phyloP scores from a whole-genome alignment of 1,284 basidiomycete species.

The Ganoderma sp. region DNA sequence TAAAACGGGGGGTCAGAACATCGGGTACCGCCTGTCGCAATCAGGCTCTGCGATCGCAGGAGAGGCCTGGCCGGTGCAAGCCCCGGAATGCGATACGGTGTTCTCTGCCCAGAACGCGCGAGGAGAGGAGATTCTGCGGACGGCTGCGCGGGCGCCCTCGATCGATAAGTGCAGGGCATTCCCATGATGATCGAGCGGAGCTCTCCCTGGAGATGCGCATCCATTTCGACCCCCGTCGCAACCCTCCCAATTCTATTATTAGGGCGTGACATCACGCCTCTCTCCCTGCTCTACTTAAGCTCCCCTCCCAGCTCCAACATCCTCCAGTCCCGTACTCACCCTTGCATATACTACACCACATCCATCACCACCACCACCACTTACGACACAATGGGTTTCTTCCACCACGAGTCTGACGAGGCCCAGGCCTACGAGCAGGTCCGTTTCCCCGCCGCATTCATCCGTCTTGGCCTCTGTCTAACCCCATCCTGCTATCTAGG shows the following conservation, averaged over 20 bases:
- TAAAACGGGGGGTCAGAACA: neutral
- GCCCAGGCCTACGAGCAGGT: conserved; percentile 55
- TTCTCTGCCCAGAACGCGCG: conserved; percentile 17
- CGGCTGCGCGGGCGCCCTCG: conserved; percentile 13
- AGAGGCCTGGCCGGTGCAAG: conserved; percentile 9
- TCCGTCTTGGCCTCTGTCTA: conserved; percentile 5
- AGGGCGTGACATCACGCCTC: conserved; percentile 28
- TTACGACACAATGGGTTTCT: conserved; percentile 56
- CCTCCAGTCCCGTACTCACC: conserved; percentile 32
- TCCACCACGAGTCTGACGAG: conserved; percentile 55
- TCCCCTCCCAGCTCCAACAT: conserved; percentile 20
- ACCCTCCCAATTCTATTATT: conserved; percentile 24
- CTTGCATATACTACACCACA: conserved; percentile 25
- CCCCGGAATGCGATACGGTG: conserved; percentile 26
- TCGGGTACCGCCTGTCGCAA: neutral
- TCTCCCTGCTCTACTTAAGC: conserved; percentile 37
- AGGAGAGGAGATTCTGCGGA: conserved; percentile 17
- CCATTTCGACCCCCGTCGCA: conserved; percentile 15
- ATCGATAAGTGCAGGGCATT: conserved; percentile 12
- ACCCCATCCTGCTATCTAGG: conserved; percentile 38
- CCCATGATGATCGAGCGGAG: conserved; percentile 25
- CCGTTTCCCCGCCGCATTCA: conserved; percentile 8
- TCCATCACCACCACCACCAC: conserved; percentile 26
- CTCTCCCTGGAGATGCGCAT: conserved; percentile 14
- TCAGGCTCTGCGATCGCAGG: neutral